Base-by-base conservation (phyloP, 2,329 filamentous ascomycete species). In the Albifimbria verrucaria region DNA sequence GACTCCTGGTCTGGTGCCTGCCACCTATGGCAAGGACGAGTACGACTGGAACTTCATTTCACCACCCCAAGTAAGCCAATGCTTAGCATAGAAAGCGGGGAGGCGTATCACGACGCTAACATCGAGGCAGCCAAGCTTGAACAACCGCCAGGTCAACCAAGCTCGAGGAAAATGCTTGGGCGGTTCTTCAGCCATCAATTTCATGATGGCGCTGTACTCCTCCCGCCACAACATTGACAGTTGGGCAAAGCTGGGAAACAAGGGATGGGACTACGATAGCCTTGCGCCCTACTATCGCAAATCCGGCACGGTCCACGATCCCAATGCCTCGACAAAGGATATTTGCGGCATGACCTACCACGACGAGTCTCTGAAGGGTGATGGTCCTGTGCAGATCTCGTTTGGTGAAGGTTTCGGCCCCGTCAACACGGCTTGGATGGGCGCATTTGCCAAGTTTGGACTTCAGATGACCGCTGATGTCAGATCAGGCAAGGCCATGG, bases 101-200 rank as follows among this genome's bases (percentile, higher is more conserved):
- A n/a, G n/a, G n/a, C n/a, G n/a, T n/a, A n/a, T n/a, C n/a, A n/a
- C n/a, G n/a, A n/a, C 18, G 32, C 32, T 39, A 39, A 39, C 11
- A 12, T 5, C 5, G 15, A 15, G 18, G 12, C 32, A 47, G 39
- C 55, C 55, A 23, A 44, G 17, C 3, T 23, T 44, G 22, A 55
- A 57, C 51, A 52, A 55, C 48, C 57, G 58, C 15, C 42, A 53
- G 12, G 54, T 63, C 42, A 56, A 53, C 48, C 54, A 58, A 17
- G 42, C 80, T 18, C 74, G 80, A 44, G 77, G 82, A n/a, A 81
- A 80, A 65, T 72, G 72, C 2, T 74, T 85, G 0, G 81, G 81
- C 44, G 81, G 82, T 21, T 79, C 77, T 52, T 77, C 73, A 1
- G 77, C 72, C 45, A 62, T 82, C 47, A 86, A 86, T 65, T 85